phyloP scores from a whole-genome alignment of 768 basidiomycete species.

The Cystobasidium onofrii region DNA sequence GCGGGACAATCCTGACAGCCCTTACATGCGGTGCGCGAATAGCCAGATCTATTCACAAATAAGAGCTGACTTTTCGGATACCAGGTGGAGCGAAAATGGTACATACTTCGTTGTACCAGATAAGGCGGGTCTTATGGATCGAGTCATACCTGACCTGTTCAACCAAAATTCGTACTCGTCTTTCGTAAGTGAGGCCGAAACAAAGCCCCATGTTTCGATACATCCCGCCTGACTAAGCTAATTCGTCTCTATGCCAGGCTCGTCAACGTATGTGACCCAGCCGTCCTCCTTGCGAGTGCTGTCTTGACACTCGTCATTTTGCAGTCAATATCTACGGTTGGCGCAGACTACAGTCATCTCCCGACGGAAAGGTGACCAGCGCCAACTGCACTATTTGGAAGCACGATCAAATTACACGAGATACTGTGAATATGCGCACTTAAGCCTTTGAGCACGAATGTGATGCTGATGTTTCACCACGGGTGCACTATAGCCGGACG shows the following conservation, averaged over 20 bases:
- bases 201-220: too few species aligned
- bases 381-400: constrained; percentile 18
- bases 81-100: constrained; percentile 14
- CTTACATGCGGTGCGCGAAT: constrained; percentile 19
- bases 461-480: not conserved
- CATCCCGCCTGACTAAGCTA: too few species aligned
- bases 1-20: not conserved
- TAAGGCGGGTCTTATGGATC: constrained; percentile 1
- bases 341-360: constrained; percentile 4
- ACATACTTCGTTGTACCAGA: constrained; percentile 15
- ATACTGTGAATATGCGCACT: constrained; percentile 6
- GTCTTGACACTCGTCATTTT: not conserved
- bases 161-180: constrained; percentile 29
- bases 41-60: not conserved
- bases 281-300: not conserved
- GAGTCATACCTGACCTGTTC: constrained; percentile 14
- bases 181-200: constrained; percentile 16
- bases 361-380: not conserved
- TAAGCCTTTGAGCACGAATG: not conserved
- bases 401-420: constrained; percentile 4
- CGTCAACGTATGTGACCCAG: not conserved
- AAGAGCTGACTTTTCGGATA: not conserved
- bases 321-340: constrained; percentile 29
- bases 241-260: not conserved
- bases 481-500: not conserved